phyloP scores from a whole-genome alignment of 768 basidiomycete genomes.

The Tricholoma sp. region DNA sequence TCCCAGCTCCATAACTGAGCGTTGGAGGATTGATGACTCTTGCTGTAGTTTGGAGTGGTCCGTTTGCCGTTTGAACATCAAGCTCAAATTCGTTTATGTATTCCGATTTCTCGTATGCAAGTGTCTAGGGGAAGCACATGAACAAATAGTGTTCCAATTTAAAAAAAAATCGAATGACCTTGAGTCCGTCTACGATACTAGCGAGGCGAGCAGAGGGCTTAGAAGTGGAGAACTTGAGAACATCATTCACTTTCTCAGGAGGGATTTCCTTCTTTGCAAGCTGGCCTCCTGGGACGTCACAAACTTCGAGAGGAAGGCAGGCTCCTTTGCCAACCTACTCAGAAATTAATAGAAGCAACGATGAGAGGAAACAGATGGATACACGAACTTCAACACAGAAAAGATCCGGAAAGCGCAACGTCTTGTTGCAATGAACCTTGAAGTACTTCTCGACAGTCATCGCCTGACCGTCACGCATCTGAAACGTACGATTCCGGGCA shows the following conservation, averaged over 20 bases:
- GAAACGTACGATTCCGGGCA: slow-evolving; percentile 48
- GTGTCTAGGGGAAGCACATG: background rate
- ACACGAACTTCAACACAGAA: slow-evolving; percentile 58
- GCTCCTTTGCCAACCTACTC: slow-evolving; percentile 52
- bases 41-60: background rate
- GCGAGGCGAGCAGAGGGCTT: slow-evolving; percentile 44
- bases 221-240: slow-evolving; percentile 60
- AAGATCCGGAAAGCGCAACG: slow-evolving; percentile 54
- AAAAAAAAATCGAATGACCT: slow-evolving; percentile 26
- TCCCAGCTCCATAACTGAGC: background rate
- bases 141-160: background rate
- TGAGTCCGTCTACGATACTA: slow-evolving; percentile 47
- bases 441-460: slow-evolving; percentile 60
- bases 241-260: slow-evolving; percentile 51
- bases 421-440: slow-evolving; percentile 39
- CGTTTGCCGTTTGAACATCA: background rate
- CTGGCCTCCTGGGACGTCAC: slow-evolving; percentile 49
- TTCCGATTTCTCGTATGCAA: background rate
- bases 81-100: background rate
- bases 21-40: background rate
- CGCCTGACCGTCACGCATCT: slow-evolving; percentile 43
- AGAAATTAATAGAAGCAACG: background rate
- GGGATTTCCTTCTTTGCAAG: slow-evolving; percentile 66
- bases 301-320: slow-evolving; percentile 54
- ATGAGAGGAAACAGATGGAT: slow-evolving; percentile 1